Evolutionary conservation across 179 eudicot species (phyloP).

Genomic region (Spinacia oleracea): DNA sequence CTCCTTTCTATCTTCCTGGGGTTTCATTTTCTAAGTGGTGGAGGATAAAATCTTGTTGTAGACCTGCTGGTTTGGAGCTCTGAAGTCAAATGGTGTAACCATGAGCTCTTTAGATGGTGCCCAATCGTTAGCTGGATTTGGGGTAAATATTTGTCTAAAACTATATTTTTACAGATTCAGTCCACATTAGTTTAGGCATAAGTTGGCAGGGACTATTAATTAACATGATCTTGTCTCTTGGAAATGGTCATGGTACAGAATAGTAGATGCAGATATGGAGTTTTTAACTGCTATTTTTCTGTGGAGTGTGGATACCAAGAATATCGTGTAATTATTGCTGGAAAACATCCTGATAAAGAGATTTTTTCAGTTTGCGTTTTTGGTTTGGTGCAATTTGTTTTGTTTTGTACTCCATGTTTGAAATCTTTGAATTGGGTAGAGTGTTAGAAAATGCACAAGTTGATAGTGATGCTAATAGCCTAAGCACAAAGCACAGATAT

Average conservation of each 20-base stretch:
- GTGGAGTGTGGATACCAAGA: not conserved
- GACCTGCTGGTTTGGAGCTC: not conserved
- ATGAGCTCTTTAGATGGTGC: not conserved
- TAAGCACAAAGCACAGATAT: too few species aligned
- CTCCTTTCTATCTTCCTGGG: not conserved
- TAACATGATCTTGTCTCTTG: not conserved
- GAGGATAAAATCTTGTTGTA: not conserved
- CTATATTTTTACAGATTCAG: not conserved
- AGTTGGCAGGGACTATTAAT: not conserved
- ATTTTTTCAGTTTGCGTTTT: not conserved
- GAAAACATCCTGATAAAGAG: not conserved
- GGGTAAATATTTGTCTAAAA: not conserved
- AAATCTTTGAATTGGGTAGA: not conserved
- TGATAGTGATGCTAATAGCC: too few species aligned
- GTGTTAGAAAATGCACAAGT: not conserved
- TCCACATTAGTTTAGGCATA: not conserved
- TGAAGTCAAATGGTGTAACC: not conserved
- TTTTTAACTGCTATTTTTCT: not conserved
- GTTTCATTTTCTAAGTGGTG: not conserved
- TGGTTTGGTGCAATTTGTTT: not conserved
- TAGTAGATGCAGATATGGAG: too few species aligned
- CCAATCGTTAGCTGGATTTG: slow-evolving; percentile 3
- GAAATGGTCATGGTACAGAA: too few species aligned
- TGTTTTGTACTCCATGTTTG: too few species aligned
- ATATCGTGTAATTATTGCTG: not conserved